Conservation (phyloP, 345 rosid genomes). For the Hirschfeldia incana region DNA sequence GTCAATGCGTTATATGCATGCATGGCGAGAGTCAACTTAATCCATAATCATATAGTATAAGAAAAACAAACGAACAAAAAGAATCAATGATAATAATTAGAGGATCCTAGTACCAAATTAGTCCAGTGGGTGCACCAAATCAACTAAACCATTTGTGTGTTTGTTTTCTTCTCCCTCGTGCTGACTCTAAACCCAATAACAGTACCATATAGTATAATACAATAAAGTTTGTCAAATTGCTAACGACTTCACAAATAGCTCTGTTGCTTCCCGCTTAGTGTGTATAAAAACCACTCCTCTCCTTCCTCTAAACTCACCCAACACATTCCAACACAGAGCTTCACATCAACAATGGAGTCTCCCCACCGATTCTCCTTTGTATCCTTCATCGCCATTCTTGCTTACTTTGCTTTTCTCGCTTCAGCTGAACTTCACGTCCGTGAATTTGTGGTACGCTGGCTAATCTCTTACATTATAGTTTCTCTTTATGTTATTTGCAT, state of each 20-base stretch:
- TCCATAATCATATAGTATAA: background rate
- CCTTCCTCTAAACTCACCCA: constrained; percentile 22
- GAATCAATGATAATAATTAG: constrained; percentile 2
- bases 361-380: constrained; percentile 9
- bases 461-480: constrained; percentile 4
- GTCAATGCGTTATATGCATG: background rate
- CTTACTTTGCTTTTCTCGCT: constrained; percentile 30
- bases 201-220: background rate
- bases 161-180: constrained; percentile 1
- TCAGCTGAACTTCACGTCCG: constrained; percentile 43
- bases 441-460: constrained; percentile 36
- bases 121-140: constrained; percentile 43
- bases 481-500: background rate
- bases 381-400: constrained; percentile 21
- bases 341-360: constrained; percentile 34
- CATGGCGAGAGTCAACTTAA: constrained; percentile 8
- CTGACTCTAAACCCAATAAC: constrained; percentile 34
- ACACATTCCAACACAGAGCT: constrained; percentile 15
- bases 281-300: constrained; percentile 31
- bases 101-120: constrained; percentile 31
- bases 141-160: constrained; percentile 32
- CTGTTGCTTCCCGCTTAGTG: constrained; percentile 25
- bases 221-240: constrained; percentile 10
- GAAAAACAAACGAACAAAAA: background rate
- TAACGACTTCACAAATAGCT: constrained; percentile 34